Evolutionary conservation across 75 land plant genomes (phyloP).

Genomic region (Pseudotsuga menziesii): DNA sequence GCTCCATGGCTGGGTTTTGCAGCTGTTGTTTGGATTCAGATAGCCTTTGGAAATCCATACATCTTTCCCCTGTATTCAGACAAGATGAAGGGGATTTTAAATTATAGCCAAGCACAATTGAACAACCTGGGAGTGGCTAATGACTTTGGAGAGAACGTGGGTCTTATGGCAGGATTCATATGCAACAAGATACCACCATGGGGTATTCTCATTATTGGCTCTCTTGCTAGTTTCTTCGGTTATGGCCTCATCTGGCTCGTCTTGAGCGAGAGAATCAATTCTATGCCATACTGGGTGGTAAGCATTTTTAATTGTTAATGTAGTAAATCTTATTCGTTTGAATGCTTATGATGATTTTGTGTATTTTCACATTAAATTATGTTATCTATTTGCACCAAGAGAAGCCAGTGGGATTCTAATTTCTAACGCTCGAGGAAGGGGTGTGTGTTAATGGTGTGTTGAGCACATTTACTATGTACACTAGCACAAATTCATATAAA

Average conservation of each 20-base stretch:
- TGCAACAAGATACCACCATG: constrained; percentile 31
- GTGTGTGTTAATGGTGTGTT: too few relatives aligned
- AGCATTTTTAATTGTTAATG: background rate
- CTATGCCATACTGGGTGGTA: constrained; percentile 30
- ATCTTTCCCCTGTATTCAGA: constrained; percentile 37
- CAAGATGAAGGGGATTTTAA: constrained; percentile 27
- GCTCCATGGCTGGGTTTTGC: constrained; percentile 39
- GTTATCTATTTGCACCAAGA: too few relatives aligned
- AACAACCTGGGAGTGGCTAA: constrained; percentile 40
- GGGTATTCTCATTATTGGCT: constrained; percentile 23
- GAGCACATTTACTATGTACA: too few relatives aligned
- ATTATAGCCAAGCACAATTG: constrained; percentile 37
- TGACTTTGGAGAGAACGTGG: constrained; percentile 36
- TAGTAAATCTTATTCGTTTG: too few relatives aligned
- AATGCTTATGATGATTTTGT: too few relatives aligned
- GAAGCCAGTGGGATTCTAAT: too few relatives aligned
- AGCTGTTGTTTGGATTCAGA: constrained; percentile 41
- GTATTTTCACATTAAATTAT: too few relatives aligned
- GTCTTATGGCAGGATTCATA: constrained; percentile 26
- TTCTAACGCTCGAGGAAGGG: too few relatives aligned
- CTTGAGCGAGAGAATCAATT: constrained; percentile 13
- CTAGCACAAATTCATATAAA: too few relatives aligned
- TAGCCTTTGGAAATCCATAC: constrained; percentile 33
- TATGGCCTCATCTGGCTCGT: constrained; percentile 29
- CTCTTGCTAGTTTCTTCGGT: constrained; percentile 17